phyloP scores from a whole-genome alignment of 2,329 filamentous ascomycete genomes.

The Neurospora crassa region DNA sequence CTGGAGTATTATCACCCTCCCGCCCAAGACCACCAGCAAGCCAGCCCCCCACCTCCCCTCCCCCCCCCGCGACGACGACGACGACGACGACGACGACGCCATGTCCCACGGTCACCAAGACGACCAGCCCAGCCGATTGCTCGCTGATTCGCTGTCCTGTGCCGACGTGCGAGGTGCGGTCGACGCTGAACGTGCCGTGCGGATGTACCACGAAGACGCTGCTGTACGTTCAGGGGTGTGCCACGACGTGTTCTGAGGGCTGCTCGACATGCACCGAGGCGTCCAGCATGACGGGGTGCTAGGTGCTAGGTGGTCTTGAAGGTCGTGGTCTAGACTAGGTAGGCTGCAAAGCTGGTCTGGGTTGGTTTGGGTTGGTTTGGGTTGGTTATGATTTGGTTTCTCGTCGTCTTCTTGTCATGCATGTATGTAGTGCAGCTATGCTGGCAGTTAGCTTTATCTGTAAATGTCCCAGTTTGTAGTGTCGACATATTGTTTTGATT shows the following conservation, averaged over 20 bases:
- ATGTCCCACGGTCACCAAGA: conserved; percentile 26
- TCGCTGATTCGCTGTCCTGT: conserved; percentile 25
- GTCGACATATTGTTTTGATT: neutral
- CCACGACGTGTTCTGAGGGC: conserved; percentile 23
- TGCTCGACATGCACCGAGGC: conserved; percentile 25
- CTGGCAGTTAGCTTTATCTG: neutral
- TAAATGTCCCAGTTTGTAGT: neutral
- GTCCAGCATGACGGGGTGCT: conserved; percentile 15
- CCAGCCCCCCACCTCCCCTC: conserved; percentile 13
- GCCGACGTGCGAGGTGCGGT: conserved; percentile 23
- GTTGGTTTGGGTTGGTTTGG: neutral
- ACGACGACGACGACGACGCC: conserved; percentile 15
- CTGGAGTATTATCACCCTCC: conserved; percentile 16
- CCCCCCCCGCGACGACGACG: no score
- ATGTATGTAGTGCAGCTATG: neutral
- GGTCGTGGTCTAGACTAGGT: neutral
- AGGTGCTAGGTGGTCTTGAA: neutral
- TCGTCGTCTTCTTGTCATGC: neutral
- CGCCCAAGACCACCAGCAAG: conserved; percentile 12
- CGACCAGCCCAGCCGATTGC: conserved; percentile 25
- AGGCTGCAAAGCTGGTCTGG: neutral
- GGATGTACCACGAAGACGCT: conserved; percentile 25
- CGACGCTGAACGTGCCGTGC: conserved; percentile 25
- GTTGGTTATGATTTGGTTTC: neutral
- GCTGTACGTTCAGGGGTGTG: conserved; percentile 26